Evolutionary conservation across 2,329 filamentous ascomycete genomes (phyloP), one percentile per base, ranked within the genome.

Genomic region (Tolypocladium paradoxum): DNA sequence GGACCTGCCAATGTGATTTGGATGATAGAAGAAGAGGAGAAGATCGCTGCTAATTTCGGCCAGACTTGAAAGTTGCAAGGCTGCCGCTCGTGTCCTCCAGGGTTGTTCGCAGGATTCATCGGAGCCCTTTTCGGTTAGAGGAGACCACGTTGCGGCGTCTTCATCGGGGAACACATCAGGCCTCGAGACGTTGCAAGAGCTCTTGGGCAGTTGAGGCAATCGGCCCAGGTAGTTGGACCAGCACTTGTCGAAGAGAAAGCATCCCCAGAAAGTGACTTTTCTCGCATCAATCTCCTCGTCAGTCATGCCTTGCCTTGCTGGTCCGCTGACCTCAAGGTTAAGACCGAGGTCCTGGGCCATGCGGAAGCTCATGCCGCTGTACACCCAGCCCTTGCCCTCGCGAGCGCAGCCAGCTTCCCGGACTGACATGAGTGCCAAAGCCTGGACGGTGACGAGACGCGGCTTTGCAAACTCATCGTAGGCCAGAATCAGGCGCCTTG

Each of bases 201-300:
- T 83, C 43, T 82, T 84, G 0, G 89, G 85, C 12, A 97, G 74
- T 67, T 96, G 92, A 12, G 93, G 92, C 56, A 96, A 76, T 45
- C 93, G 85, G 48, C 93, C 92, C 29, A 97, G 80, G 62, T 97
- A 97, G 67, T 96, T 97, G 49, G 91, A 96, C 91, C 92, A 97
- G 68, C 90, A 95, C 77, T 96, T 97, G 73, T 99, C 93, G 67
- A 97, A 95, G n/a, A 96, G 72, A 68, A 93, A 97, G 67, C 91
- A 96, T 7, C 93, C 93, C 93, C 93, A 97, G 64, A 96, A 97
- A 0, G 93, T 97, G 43, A 97, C 85, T 51, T 88, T 80, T 38
- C 93, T 79, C 3, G 90, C 91, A 70, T 99, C 93, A 38, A 95
- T 81, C 67, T 96, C 92, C 48, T 87, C 80, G 54, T 96, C 89